Base-by-base conservation (phyloP, 805 yeast genomes). In the Candida odintsovae region DNA sequence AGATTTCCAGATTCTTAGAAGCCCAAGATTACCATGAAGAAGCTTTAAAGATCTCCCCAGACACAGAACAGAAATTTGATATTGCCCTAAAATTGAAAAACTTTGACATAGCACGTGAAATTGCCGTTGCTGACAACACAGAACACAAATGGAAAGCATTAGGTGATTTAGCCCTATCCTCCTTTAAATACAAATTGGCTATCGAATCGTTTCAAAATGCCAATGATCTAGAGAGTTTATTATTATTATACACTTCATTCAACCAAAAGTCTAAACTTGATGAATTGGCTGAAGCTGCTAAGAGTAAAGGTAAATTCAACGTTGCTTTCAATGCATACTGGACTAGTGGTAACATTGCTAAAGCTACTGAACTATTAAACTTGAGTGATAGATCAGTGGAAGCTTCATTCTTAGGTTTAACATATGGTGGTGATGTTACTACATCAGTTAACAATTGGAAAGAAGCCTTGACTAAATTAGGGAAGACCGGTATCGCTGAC, bases 261-360 rank as follows among this genome's bases (percentile, higher is more conserved):
- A 90, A 88, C 62, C 75, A 88, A 64, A 72, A 71, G 55, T 68
- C 66, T 10, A 84, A 80, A 36, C 76, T 94, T 51, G 63, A 69
- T 19, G 69, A 71, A 46, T 73, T 92, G 35, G 96, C 94, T 6
- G 71, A 72, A 46, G 67, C 69, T 41, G 90, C 96, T 42, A 80
- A 76, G 55, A 69, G 64, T n/a, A 75, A 71, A 40, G 97, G 97
- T 42, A 84, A 84, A 63, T 87, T 81, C 67, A 94, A 94, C 65
- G 72, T 90, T 48, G 96, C 98, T 22, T 94, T 90, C 72, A 89
- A 87, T 62, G 85, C 96, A 12, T 81, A 82, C 64, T 94, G 98
- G 98, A 71, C 82, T 45, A 77, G 83, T 28, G 92, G 95, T 36
- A 86, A 89, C 61, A 71, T 80, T 35, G 67, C 70, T 16, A 71